Evolutionary conservation across 2,329 filamentous ascomycete genomes (phyloP), one percentile per base, ranked within the genome.

Genomic region (Fusarium equiseti): DNA sequence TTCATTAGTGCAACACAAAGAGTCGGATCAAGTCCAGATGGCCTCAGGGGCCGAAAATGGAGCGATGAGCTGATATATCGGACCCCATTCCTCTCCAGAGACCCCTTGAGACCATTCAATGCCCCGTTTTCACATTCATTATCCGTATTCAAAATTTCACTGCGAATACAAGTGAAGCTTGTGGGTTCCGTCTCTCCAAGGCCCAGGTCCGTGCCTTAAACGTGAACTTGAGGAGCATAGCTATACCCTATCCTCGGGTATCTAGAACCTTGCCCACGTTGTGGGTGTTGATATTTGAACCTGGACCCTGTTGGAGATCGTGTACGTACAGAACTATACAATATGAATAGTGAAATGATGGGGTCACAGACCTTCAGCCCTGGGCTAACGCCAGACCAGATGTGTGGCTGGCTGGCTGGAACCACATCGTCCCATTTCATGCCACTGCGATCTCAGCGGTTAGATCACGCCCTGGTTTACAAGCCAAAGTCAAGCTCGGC

Each of bases 321-420:
- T 43, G 9, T 31, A 49, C 43, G 42, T 61, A 56, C 43, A 42
- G 13, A 12, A 18, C 22, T 32, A 48, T 42, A 27, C n/a, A 38
- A 56, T 50, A 32, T 63, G 38, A n/a, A 32, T 43, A 20, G 31
- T 26, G 24, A 51, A 22, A 64, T 53, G 35, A 38, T n/a, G 18
- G 18, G 35, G 54, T 42, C 43, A 52, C 44, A 59, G 49, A 18
- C 53, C 35, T 59, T 66, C 48, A 66, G 42, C 61, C 63, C 60
- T 29, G 43, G 35, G 18, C 35, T 38, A 38, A 64, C 53, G 59
- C 59, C 59, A 54, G 62, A 20, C 44, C 66, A 66, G 65, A 69
- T 69, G 49, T 38, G 50, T 68, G 53, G 56, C 63, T 45, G 35
- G 13, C 35, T 63, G 46, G 43, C 49, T 58, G 40, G 52, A 65